Base-by-base conservation (phyloP, 108 stramenopile genomes). In the Pseudonitzschia multiseries region DNA sequence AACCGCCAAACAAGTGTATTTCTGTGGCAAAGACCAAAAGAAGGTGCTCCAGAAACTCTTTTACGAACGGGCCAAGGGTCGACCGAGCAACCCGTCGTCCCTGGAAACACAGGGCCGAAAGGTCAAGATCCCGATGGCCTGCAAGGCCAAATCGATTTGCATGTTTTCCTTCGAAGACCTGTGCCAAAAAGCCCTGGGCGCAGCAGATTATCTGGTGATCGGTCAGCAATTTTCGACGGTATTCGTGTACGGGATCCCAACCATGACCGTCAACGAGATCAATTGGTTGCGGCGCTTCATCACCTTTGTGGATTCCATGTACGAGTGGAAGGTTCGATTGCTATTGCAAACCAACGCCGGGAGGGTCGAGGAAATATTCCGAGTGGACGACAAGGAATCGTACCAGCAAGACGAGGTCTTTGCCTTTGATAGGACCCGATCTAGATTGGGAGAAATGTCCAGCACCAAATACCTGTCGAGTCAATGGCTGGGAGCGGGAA, bases 381-480 rank as follows among this genome's bases (percentile, higher is more conserved):
- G 29, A 6, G 52, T 72, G 18, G 71, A 76, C 54, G 81, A 90
- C 71, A 84, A 81, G 51, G 73, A 81, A 51, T 78, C 81, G 51
- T 70, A 71, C 52, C 68, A 72, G 33, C 78, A 81, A 69, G 97
- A 98, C 74, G 97, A 98, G 83, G 96, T 90, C 21, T 98, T 98
- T 83, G 93, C 97, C 26, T 97, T 96, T 77, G 96, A 94, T 80
- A 87, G 96, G 36, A 96, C 96, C 13, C 77, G 81, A 5, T 92
- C 90, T 53, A 81, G 97, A 68, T 79, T 98, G 78, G 83, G 89
- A 62, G 97, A 98, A 84, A 98, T 98, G 97, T 88, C 91, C 62
- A 86, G 83, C 40, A 70, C 73, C 40, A 84, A 68, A 20, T 98
- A 97, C 65, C 64, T 93, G 54, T 74, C 71, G 51, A 80, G 76